phyloP scores from a whole-genome alignment of 495 filamentous ascomycete genomes.

The Physcia stellaris region DNA sequence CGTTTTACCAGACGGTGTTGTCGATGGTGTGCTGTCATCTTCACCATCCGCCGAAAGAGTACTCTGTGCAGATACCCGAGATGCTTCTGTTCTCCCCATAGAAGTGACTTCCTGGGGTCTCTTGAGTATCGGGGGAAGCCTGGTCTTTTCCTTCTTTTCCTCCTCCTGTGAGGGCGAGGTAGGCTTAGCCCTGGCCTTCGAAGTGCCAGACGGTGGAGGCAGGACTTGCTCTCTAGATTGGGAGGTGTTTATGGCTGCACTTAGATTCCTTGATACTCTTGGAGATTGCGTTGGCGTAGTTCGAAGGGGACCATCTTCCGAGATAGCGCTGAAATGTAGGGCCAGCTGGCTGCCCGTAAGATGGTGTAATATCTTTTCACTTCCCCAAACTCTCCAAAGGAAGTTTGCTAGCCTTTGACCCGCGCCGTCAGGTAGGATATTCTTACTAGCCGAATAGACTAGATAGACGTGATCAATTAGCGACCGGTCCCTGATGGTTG shows the following conservation, averaged over 20 bases:
- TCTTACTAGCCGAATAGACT: constrained; percentile 31
- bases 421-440: constrained; percentile 24
- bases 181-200: not conserved
- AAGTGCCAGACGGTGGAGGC: not conserved
- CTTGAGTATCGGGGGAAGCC: constrained; percentile 15
- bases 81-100: not conserved
- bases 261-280: constrained; percentile 7
- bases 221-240: not conserved
- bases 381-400: constrained; percentile 41
- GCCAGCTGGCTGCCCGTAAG: constrained; percentile 25
- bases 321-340: constrained; percentile 29
- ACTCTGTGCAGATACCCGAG: too few species aligned
- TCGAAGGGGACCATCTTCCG: constrained; percentile 16
- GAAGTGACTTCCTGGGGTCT: constrained; percentile 5
- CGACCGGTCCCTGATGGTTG: not conserved
- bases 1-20: not conserved
- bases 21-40: not conserved
- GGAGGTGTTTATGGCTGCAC: not conserved
- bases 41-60: too few species aligned
- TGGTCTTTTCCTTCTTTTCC: constrained; percentile 1
- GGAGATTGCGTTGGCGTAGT: constrained; percentile 18
- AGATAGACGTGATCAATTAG: not conserved
- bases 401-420: constrained; percentile 36
- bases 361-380: constrained; percentile 14
- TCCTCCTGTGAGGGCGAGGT: constrained; percentile 1